Percentiles rank a stretch among this genome's conserved stretches.
Evolutionary conservation across 176 grass and related monocot species (phyloP).

Genomic region (Oryza glumipatula): DNA sequence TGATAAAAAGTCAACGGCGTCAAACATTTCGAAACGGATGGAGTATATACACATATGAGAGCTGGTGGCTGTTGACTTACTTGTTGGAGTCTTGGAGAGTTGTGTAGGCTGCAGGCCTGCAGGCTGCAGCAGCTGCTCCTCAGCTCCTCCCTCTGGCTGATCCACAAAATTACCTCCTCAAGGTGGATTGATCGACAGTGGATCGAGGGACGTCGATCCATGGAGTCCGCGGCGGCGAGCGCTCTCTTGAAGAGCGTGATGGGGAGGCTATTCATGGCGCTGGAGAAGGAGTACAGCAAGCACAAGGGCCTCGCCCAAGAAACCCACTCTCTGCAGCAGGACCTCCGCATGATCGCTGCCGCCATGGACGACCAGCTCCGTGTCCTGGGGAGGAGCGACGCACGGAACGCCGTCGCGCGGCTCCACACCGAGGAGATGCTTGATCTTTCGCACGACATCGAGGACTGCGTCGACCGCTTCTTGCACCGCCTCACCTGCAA

Average conservation of each 20-base stretch:
- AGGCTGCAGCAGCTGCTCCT: no score
- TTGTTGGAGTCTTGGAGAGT: no score
- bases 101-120: no score
- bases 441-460: conserved; percentile 7
- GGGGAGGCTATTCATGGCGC: conserved; percentile 34
- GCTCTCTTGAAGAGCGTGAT: conserved; percentile 33
- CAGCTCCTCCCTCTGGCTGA: no score
- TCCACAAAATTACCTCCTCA: background rate
- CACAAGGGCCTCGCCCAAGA: conserved; percentile 26
- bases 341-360: conserved; percentile 42
- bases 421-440: conserved; percentile 30
- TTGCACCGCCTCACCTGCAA: conserved; percentile 39
- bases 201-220: background rate
- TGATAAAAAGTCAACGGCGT: no score
- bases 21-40: no score
- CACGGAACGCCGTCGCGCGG: background rate
- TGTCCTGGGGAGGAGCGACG: no score
- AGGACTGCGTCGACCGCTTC: conserved; percentile 45
- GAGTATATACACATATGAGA: no score
- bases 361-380: conserved; percentile 41
- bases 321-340: conserved; percentile 17
- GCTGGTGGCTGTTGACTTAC: no score
- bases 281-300: conserved; percentile 48
- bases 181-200: no score
- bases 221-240: conserved; percentile 38